phyloP scores from a whole-genome alignment of 805 yeast species.

The Metschnikowia dekortorum region DNA sequence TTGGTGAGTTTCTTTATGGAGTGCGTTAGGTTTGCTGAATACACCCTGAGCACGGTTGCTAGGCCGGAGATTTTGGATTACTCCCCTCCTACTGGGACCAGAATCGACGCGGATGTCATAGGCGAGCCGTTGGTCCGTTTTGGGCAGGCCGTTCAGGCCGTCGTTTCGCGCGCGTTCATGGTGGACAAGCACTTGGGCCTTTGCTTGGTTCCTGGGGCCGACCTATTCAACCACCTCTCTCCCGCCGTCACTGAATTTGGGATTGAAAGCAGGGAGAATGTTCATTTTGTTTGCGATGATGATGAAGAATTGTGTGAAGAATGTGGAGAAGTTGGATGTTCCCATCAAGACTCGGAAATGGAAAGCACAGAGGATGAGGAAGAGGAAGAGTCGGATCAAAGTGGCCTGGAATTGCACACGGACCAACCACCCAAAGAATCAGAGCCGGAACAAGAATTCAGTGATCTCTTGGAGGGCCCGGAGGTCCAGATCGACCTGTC shows the following conservation, averaged over 20 bases:
- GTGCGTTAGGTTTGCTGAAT: conserved; percentile 40
- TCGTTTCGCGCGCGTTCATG: conserved; percentile 76
- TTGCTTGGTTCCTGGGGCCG: conserved; percentile 88
- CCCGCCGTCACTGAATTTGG: conserved; percentile 22
- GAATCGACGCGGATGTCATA: conserved; percentile 1
- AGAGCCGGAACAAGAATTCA: conserved; percentile 6
- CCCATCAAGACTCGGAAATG: conserved; percentile 10
- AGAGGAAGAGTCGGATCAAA: background rate
- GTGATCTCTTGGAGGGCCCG: conserved; percentile 8
- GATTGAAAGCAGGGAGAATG: conserved; percentile 44
- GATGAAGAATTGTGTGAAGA: conserved; percentile 15
- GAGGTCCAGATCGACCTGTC: conserved; percentile 10
- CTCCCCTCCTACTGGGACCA: background rate
- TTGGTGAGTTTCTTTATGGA: conserved; percentile 36
- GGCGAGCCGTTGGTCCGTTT: conserved; percentile 39
- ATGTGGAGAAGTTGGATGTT: conserved; percentile 19
- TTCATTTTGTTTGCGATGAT: conserved; percentile 27
- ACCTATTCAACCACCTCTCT: conserved; percentile 70
- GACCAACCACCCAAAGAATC: background rate
- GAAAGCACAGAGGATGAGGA: conserved; percentile 9
- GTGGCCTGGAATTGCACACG: too few relatives aligned
- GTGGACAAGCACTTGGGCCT: conserved; percentile 72
- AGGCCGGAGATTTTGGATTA: conserved; percentile 35
- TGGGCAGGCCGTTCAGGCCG: conserved; percentile 53
- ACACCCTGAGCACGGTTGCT: conserved; percentile 21